phyloP scores from a whole-genome alignment of 108 stramenopile species.

The Pseudonitzschia multistriata region DNA sequence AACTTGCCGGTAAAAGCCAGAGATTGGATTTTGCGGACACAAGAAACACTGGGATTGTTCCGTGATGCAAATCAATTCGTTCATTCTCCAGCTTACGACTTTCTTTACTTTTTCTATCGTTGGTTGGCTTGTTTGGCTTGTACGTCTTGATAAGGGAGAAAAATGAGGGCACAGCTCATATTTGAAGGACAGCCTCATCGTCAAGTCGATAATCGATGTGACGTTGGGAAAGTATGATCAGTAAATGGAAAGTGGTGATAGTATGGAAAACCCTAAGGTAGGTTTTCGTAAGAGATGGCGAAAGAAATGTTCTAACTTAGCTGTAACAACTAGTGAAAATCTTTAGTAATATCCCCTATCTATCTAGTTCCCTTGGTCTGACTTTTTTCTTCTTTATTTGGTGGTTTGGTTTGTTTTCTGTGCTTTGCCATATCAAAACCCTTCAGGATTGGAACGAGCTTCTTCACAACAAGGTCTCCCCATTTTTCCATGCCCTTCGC shows the following conservation, averaged over 20 bases:
- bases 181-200: too few relatives aligned
- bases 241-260: too few relatives aligned
- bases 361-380: neutral
- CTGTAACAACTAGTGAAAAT: too few relatives aligned
- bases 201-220: too few relatives aligned
- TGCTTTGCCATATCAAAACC: slow-evolving; percentile 21
- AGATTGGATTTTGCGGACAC: slow-evolving; percentile 19
- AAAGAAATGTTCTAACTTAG: too few relatives aligned
- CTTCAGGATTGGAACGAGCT: slow-evolving; percentile 10
- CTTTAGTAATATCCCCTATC: neutral
- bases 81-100: neutral
- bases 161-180: too few relatives aligned
- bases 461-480: slow-evolving; percentile 25
- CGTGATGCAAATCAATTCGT: neutral
- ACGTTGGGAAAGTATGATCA: too few relatives aligned
- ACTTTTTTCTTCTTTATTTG: neutral
- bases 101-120: too few relatives aligned
- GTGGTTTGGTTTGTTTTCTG: neutral
- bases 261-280: too few relatives aligned
- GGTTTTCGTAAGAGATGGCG: too few relatives aligned
- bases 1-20: slow-evolving; percentile 55
- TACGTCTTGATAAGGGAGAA: too few relatives aligned
- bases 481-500: slow-evolving; percentile 28
- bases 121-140: too few relatives aligned
- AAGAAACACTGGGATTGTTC: neutral